A percentile compares a stretch with the other conserved stretches of the same genome.
Evolutionary conservation across 129 eudicot genomes (phyloP).

Genomic region (Arctium lappa): DNA sequence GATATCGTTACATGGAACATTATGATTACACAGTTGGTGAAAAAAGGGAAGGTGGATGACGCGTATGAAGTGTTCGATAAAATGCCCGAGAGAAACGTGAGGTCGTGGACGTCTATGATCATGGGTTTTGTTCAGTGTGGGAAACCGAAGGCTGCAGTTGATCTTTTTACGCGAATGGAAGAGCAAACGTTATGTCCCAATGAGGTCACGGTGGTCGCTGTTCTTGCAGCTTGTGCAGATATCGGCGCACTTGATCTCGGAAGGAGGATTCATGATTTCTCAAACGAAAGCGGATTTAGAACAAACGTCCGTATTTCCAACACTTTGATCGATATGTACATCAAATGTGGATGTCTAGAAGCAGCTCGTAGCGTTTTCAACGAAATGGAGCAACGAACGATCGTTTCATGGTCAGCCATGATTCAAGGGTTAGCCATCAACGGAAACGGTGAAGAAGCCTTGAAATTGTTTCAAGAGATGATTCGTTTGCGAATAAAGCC

Average conservation of each 20-base stretch:
- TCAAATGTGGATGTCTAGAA: constrained; percentile 55
- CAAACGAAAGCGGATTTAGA: constrained; percentile 36
- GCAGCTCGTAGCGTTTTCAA: constrained; percentile 37
- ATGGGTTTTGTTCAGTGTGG: constrained; percentile 45
- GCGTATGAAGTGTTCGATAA: constrained; percentile 36
- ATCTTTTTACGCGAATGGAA: constrained; percentile 37
- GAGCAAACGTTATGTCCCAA: constrained; percentile 32
- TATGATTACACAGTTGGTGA: constrained; percentile 59
- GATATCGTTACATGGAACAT: constrained; percentile 73
- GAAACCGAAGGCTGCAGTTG: constrained; percentile 37
- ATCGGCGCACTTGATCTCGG: constrained; percentile 45
- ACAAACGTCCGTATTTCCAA: constrained; percentile 37
- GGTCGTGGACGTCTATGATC: constrained; percentile 52
- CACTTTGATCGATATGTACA: constrained; percentile 59
- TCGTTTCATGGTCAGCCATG: constrained; percentile 52
- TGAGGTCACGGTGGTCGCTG: constrained; percentile 47
- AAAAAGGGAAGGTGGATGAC: constrained; percentile 36
- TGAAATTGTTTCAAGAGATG: constrained; percentile 40
- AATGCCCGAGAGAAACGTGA: constrained; percentile 39
- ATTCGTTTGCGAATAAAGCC: constrained; percentile 29
- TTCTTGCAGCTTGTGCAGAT: constrained; percentile 51
- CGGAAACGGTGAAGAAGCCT: constrained; percentile 44
- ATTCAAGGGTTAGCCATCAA: constrained; percentile 51
- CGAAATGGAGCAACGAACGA: constrained; percentile 30
- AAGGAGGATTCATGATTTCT: constrained; percentile 36